These are phyloP conservation scores for Curvularia verruculosa DNA, from an alignment of 2,329 filamentous ascomycete genomes.

Conservation along the genomic window DNA sequence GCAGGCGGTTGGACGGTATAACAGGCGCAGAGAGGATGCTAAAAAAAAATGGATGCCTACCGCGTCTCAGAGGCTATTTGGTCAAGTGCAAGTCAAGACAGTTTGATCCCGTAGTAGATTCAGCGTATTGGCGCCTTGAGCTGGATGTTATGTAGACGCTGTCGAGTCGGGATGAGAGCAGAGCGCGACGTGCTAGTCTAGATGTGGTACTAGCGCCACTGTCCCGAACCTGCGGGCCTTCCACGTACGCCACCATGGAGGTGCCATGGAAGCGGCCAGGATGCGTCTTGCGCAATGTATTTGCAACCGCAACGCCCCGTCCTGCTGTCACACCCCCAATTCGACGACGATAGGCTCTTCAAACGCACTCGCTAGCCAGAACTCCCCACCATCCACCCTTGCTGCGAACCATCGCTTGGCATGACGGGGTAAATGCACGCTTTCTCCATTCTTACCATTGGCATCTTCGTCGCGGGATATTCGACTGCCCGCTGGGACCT, in stretches of 20 bases:
- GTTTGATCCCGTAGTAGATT: not conserved
- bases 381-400: not conserved
- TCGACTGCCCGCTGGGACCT: conserved; percentile 99
- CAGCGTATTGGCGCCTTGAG: conserved; percentile 1
- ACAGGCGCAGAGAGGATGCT: not conserved
- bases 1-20: conserved; percentile 1
- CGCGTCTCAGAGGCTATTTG: not conserved
- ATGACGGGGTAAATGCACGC: conserved; percentile 79
- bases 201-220: conserved; percentile 7
- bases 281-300: conserved; percentile 24
- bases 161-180: too few species aligned
- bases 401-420: conserved; percentile 22
- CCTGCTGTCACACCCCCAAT: conserved; percentile 3
- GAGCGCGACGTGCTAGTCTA: conserved; percentile 9
- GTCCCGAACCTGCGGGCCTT: conserved; percentile 12
- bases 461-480: conserved; percentile 99
- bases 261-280: conserved; percentile 6
- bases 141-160: not conserved
- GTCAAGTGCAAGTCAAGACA: not conserved
- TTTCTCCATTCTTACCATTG: conserved; percentile 92
- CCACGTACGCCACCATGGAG: conserved; percentile 15
- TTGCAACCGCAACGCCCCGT: conserved; percentile 16
- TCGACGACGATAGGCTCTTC: not conserved
- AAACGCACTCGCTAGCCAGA: conserved; percentile 1
- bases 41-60: not conserved